Evolutionary conservation across 352 stramenopile genomes (phyloP).

Genomic region (Blastocystis sp.): DNA sequence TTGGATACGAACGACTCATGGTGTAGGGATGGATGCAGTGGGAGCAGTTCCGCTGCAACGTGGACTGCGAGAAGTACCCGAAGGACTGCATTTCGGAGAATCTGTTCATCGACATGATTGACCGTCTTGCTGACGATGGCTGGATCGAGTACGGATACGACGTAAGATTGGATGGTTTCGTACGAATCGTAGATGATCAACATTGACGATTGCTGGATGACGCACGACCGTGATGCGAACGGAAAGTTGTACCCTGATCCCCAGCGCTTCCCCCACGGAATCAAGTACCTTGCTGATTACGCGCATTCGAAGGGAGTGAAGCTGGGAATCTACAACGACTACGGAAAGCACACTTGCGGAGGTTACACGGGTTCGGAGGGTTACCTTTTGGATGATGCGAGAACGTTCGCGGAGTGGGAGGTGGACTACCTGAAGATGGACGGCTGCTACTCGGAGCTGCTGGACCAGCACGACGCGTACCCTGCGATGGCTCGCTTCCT

Average conservation of each 20-base stretch:
- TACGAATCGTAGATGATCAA: constrained; percentile 58
- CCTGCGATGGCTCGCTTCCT: constrained; percentile 56
- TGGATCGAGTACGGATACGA: constrained; percentile 62
- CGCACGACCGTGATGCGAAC: constrained; percentile 53
- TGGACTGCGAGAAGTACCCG: constrained; percentile 61
- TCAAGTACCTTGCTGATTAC: constrained; percentile 60
- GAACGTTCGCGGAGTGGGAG: constrained; percentile 61
- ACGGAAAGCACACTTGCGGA: constrained; percentile 62
- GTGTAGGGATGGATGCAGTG: constrained; percentile 63
- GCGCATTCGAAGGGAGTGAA: constrained; percentile 60
- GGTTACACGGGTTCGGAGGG: constrained; percentile 60
- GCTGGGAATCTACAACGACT: constrained; percentile 64
- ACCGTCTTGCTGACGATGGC: constrained; percentile 60
- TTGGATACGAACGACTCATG: background rate
- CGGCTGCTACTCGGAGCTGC: constrained; percentile 60
- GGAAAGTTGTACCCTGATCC: constrained; percentile 59
- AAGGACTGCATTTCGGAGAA: constrained; percentile 61
- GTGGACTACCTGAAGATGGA: constrained; percentile 66
- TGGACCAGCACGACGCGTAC: constrained; percentile 58
- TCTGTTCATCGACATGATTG: constrained; percentile 60
- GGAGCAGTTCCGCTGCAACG: constrained; percentile 64
- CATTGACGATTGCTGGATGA: constrained; percentile 65
- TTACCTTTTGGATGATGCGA: constrained; percentile 60
- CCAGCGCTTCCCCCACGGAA: constrained; percentile 61
- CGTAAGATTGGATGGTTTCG: background rate